A percentile compares a stretch with the other conserved stretches of the same genome.
phyloP scores from a whole-genome alignment of 805 yeast species.

The Cyberlindnera misumaiensis region DNA sequence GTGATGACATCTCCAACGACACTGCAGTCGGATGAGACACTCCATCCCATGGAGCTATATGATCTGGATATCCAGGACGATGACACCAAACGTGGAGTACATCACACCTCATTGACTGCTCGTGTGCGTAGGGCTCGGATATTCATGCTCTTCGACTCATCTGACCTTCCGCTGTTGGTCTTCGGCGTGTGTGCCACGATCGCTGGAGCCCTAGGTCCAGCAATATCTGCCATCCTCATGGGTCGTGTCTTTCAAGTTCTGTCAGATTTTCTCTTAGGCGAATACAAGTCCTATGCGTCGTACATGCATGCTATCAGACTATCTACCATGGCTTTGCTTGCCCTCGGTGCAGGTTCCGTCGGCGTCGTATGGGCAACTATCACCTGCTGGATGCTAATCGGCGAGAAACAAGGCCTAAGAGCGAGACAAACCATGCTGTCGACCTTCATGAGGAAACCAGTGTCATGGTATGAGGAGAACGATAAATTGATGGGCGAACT shows the following conservation, averaged over 20 bases:
- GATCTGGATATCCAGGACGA: slow-evolving; percentile 14
- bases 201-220: slow-evolving; percentile 50
- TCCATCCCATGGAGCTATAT: slow-evolving; percentile 2
- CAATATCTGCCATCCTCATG: slow-evolving; percentile 55
- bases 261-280: slow-evolving; percentile 27
- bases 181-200: slow-evolving; percentile 35
- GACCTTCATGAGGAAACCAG: slow-evolving; percentile 38
- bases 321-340: slow-evolving; percentile 34
- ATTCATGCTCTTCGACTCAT: slow-evolving; percentile 17
- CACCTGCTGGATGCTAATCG: slow-evolving; percentile 57
- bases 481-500: slow-evolving; percentile 54
- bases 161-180: slow-evolving; percentile 21
- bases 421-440: slow-evolving; percentile 42
- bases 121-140: slow-evolving; percentile 12
- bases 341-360: slow-evolving; percentile 40
- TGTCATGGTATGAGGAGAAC: slow-evolving; percentile 59
- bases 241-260: slow-evolving; percentile 55
- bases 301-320: slow-evolving; percentile 34
- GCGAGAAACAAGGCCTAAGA: slow-evolving; percentile 60
- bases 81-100: not conserved
- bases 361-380: slow-evolving; percentile 48
- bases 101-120: slow-evolving; percentile 3
- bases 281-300: slow-evolving; percentile 21
- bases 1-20: slow-evolving; percentile 15
- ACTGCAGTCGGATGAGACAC: slow-evolving; percentile 7